phyloP scores from a whole-genome alignment of 805 yeast genomes.

The Kuraishia hungarica region DNA sequence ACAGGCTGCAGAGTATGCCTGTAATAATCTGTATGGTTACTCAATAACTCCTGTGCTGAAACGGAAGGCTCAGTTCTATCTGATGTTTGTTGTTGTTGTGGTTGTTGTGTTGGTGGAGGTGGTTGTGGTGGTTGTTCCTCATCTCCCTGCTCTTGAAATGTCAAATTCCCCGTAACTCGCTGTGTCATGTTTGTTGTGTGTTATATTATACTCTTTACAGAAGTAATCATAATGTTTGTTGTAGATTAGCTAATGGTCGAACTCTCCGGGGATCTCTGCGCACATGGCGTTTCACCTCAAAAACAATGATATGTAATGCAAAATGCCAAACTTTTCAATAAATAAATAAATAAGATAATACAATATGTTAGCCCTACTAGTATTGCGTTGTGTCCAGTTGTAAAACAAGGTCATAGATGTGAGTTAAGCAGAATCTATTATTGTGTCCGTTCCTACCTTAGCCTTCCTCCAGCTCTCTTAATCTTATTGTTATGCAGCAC shows the following conservation, averaged over 20 bases:
- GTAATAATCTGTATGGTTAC: constrained; percentile 10
- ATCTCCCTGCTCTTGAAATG: background rate
- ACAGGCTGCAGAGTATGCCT: constrained; percentile 23
- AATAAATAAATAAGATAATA: no score
- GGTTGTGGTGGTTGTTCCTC: background rate
- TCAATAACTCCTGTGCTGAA: constrained; percentile 2
- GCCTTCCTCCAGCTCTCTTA: background rate
- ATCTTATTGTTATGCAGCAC: background rate
- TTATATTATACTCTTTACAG: no score
- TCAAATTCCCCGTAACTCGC: background rate
- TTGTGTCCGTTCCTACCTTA: background rate
- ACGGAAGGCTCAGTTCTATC: background rate
- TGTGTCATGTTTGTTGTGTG: background rate
- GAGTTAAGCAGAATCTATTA: background rate
- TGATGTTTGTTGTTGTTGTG: background rate
- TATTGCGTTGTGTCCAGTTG: no score
- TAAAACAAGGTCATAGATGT: no score
- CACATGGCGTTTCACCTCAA: no score
- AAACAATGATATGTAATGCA: no score
- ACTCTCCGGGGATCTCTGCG: no score
- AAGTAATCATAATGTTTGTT: no score
- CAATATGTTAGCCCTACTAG: no score
- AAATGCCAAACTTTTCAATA: no score
- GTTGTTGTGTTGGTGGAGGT: no score
- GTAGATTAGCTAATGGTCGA: no score